A percentile compares a stretch with the other conserved stretches of the same genome.
Conservation (phyloP, 2,329 filamentous ascomycete genomes). For the Cryphonectria carpinicola region DNA sequence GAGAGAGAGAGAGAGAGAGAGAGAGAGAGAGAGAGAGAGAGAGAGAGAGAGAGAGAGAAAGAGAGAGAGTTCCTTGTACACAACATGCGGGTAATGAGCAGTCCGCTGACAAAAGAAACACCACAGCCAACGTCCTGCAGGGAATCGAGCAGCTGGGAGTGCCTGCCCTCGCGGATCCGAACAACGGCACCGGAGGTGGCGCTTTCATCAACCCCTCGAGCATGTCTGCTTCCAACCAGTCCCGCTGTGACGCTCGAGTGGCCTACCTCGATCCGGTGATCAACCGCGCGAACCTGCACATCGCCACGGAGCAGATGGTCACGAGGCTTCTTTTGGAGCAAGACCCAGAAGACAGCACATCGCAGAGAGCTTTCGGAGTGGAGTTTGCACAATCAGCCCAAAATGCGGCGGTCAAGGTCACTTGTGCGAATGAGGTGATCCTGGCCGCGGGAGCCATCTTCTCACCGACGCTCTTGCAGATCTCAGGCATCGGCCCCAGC, state of each 20-base stretch:
- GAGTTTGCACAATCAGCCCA: constrained; percentile 39
- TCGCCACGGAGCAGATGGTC: constrained; percentile 44
- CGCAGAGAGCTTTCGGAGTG: constrained; percentile 39
- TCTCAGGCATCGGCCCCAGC: constrained; percentile 41
- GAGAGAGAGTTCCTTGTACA: background rate
- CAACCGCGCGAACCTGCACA: constrained; percentile 43
- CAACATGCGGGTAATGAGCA: background rate
- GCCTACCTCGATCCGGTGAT: constrained; percentile 45
- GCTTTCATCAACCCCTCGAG: constrained; percentile 43
- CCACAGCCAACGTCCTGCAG: constrained; percentile 42
- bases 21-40: too few species aligned
- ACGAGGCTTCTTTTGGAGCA: constrained; percentile 40
- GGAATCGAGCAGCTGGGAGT: constrained; percentile 44
- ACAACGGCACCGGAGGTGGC: constrained; percentile 43
- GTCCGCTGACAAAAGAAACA: constrained; percentile 33
- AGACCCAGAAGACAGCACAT: constrained; percentile 6
- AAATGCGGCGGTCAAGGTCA: constrained; percentile 31
- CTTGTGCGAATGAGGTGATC: constrained; percentile 38
- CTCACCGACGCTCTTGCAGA: constrained; percentile 38
- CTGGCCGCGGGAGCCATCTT: constrained; percentile 38
- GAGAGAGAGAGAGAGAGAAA: too few species aligned
- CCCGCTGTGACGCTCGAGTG: constrained; percentile 45
- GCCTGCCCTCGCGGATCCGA: constrained; percentile 41
- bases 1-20: background rate
- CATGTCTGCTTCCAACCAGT: constrained; percentile 44